Evolutionary conservation across 345 rosid species (phyloP), one percentile per base, ranked within the genome.

Genomic region (Syzygium grande): DNA sequence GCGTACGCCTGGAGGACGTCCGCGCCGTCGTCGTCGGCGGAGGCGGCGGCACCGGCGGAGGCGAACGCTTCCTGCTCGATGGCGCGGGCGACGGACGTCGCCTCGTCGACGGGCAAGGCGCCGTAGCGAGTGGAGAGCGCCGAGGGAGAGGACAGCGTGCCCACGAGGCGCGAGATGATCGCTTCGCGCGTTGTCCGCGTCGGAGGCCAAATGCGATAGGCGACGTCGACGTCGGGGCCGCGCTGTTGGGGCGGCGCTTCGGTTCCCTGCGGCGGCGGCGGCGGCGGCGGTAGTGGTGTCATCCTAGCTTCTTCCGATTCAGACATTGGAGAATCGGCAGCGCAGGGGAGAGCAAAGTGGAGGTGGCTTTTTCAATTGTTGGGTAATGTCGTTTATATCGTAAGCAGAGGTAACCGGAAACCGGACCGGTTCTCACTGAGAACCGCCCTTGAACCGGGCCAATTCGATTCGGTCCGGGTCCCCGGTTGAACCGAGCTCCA

Each of bases 101-200:
- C 88, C 85, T 88, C 87, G 23, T 88, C 87, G 30, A 25, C 11
- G 8, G 90, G 52, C 7, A 88, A 2, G 27, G 84, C 56, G 11
- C 86, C 87, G 77, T 86, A 86, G 80, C 87, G 91, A 65, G 84
- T 77, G 84, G 88, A 41, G 63, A 90, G 86, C 34, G 25, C 73
- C n/a, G 90, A 88, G 11, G 88, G 84, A 49, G 88, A 51, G 63
- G 86, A 88, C 49, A 90, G 87, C 34, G 88, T 90, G 43, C 84
- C 85, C 55, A 86, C 83, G 43, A 88, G 88, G 90, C 85, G 91
- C 34, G 84, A 49, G 38, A 90, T 49, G 49, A 90, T 88, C 86
- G 85, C 90, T 14, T 90, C 88, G 84, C 90, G 90, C 15, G 91
- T 90, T 19, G 58, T 30, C 91, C 88, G 87, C 52, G 88, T 65